Evolutionary conservation across 805 yeast species (phyloP).

Genomic region (Candida pini): DNA sequence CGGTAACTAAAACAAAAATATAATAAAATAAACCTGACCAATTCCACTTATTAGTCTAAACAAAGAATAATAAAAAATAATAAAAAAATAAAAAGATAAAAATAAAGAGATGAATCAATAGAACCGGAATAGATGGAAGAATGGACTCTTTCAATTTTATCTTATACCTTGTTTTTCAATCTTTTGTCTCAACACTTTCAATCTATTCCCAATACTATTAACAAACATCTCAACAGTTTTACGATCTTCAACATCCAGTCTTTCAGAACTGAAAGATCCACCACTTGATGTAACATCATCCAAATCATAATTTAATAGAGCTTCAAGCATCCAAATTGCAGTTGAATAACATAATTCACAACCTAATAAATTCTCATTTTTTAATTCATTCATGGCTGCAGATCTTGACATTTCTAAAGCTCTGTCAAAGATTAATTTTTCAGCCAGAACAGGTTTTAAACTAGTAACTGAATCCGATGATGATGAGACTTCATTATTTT

Average conservation of each 20-base stretch:
- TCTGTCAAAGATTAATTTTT: slow-evolving; percentile 83
- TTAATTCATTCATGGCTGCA: slow-evolving; percentile 85
- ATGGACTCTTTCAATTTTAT: too few relatives aligned
- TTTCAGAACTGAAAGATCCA: slow-evolving; percentile 30
- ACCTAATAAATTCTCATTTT: slow-evolving; percentile 62
- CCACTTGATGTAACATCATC: slow-evolving; percentile 20
- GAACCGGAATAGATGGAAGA: background rate
- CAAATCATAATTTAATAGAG: slow-evolving; percentile 50
- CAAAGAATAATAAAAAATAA: background rate
- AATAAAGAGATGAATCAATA: slow-evolving; percentile 1
- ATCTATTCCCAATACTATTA: slow-evolving; percentile 73
- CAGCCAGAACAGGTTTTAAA: slow-evolving; percentile 49
- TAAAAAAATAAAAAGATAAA: slow-evolving; percentile 1
- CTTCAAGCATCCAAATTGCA: slow-evolving; percentile 93
- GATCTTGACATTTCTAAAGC: slow-evolving; percentile 89
- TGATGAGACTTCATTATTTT: background rate
- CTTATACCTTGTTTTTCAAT: slow-evolving; percentile 27
- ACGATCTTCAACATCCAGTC: slow-evolving; percentile 66
- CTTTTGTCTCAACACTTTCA: slow-evolving; percentile 65
- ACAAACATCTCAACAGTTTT: slow-evolving; percentile 76
- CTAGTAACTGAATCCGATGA: slow-evolving; percentile 2
- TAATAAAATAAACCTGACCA: background rate
- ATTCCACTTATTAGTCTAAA: background rate
- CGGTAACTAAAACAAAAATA: background rate
- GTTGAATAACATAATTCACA: slow-evolving; percentile 90